Conservation (phyloP, 176 grass and related monocot genomes). For the Carex pumila region DNA sequence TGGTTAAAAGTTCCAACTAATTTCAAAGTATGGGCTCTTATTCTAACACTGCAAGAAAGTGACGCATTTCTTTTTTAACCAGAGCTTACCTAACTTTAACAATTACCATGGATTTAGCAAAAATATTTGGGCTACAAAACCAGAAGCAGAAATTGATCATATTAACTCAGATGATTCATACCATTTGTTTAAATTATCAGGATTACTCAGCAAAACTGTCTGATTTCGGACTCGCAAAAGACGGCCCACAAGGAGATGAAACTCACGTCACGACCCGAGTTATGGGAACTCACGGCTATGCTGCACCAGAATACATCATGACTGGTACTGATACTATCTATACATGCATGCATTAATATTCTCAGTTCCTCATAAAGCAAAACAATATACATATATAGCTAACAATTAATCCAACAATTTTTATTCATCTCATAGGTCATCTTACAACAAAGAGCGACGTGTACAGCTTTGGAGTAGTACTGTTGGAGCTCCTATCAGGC, state of each 20-base stretch:
- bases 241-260: conserved; percentile 68
- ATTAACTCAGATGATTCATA: conserved; percentile 10
- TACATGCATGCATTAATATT: background rate
- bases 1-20: background rate
- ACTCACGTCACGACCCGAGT: conserved; percentile 83
- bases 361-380: background rate
- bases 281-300: conserved; percentile 84
- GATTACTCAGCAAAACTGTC: conserved; percentile 77
- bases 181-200: conserved; percentile 26
- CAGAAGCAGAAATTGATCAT: background rate
- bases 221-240: conserved; percentile 89
- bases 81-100: background rate
- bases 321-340: conserved; percentile 23
- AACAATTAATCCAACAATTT: background rate
- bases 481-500: conserved; percentile 55
- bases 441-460: conserved; percentile 79
- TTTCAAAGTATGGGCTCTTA: background rate
- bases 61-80: conserved; percentile 3
- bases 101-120: background rate
- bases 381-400: background rate
- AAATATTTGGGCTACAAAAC: background rate
- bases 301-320: conserved; percentile 81
- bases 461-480: conserved; percentile 69
- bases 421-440: conserved; percentile 32
- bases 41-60: conserved; percentile 1